Percentiles rank a stretch among this genome's conserved stretches.
These are phyloP conservation scores for Trypanosoma conorhini DNA, from an alignment of 208 protist genomes.

Conservation along the genomic window DNA sequence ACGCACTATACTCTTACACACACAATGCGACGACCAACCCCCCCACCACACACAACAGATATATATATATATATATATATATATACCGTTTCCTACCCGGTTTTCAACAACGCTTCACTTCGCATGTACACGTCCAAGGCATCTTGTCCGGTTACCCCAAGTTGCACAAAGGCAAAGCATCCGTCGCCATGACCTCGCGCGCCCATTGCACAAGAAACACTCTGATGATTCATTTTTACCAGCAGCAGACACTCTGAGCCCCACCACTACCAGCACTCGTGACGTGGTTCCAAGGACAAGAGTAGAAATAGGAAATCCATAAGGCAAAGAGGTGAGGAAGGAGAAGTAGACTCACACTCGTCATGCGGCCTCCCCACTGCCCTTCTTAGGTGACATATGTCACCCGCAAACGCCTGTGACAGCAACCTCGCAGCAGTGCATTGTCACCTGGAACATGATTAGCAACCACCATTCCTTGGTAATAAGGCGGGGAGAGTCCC, in stretches of 20 bases:
- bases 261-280: background rate
- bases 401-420: background rate
- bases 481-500: background rate
- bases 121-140: too few relatives aligned
- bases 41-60: too few relatives aligned
- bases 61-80: background rate
- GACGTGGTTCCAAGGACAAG: background rate
- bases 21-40: too few relatives aligned
- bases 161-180: too few relatives aligned
- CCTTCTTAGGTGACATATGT: background rate
- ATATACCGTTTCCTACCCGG: background rate
- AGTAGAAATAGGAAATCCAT: background rate
- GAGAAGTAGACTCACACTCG: background rate
- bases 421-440: background rate
- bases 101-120: background rate
- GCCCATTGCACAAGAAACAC: background rate
- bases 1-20: conserved; percentile 11
- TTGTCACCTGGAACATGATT: background rate
- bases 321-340: background rate
- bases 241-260: background rate
- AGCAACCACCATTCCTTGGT: background rate
- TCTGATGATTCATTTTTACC: background rate
- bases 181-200: too few relatives aligned
- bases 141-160: too few relatives aligned
- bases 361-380: background rate